These are phyloP conservation scores for Vachellia collinsii DNA, from an alignment of 306 rosid species.

Conservation along the genomic window DNA sequence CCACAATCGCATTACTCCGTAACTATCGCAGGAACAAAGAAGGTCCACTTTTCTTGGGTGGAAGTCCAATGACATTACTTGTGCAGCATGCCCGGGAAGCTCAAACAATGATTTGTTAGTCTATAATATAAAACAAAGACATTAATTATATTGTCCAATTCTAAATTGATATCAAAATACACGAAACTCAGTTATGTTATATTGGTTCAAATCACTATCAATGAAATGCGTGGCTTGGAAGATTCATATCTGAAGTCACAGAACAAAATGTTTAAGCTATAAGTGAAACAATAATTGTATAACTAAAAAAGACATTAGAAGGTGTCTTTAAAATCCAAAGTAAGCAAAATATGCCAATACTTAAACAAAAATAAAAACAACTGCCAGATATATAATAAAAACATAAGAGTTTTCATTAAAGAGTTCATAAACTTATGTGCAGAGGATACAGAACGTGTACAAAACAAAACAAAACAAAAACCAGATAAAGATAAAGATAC, in stretches of 20 bases:
- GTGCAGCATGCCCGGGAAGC: conserved; percentile 54
- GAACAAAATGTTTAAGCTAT: not conserved
- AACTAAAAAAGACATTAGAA: not conserved
- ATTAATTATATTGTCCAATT: conserved; percentile 4
- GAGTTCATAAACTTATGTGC: not conserved
- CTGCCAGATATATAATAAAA: not conserved
- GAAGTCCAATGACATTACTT: conserved; percentile 73
- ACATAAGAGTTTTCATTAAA: not conserved
- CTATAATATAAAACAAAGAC: conserved; percentile 43
- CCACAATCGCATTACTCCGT: conserved; percentile 60
- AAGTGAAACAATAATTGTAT: not conserved
- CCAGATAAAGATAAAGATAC: not conserved
- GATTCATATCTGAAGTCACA: not conserved
- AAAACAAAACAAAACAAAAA: not conserved
- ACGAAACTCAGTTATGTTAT: too few relatives aligned
- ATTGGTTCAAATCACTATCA: too few relatives aligned
- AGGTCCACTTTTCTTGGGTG: conserved; percentile 61
- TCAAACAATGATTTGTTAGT: conserved; percentile 36
- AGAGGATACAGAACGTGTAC: conserved; percentile 15
- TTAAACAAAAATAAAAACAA: not conserved
- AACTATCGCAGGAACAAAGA: conserved; percentile 65
- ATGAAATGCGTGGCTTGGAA: not conserved
- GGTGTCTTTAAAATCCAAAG: not conserved
- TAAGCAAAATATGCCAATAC: not conserved
- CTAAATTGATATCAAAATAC: too few relatives aligned